These are phyloP conservation scores for Pseudogymnoascus destructans DNA, from an alignment of 2,329 filamentous ascomycete genomes.

Conservation along the genomic window DNA sequence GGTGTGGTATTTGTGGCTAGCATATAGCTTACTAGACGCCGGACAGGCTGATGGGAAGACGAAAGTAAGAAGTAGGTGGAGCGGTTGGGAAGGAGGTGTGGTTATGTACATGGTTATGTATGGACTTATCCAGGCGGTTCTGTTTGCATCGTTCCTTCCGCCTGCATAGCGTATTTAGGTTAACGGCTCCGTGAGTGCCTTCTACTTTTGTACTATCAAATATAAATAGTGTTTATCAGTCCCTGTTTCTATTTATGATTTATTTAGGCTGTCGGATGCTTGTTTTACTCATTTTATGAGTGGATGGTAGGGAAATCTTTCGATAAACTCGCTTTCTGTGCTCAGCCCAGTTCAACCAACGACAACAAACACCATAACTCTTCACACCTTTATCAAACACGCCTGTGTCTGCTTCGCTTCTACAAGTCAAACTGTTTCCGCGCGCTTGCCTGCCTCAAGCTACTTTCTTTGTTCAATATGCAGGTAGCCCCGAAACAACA, in stretches of 20 bases:
- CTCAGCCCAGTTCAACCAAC: background rate
- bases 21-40: conserved; percentile 31
- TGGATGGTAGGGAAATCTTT: background rate
- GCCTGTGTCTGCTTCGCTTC: background rate
- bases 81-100: conserved; percentile 14
- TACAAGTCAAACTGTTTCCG: background rate
- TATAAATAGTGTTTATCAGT: background rate
- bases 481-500: conserved; percentile 2
- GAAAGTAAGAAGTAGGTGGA: conserved; percentile 21
- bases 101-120: conserved; percentile 64
- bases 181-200: background rate
- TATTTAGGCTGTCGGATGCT: background rate
- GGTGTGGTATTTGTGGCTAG: conserved; percentile 77
- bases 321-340: background rate
- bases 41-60: background rate
- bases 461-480: background rate
- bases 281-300: background rate
- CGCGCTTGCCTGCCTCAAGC: background rate
- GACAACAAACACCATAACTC: background rate
- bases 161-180: conserved; percentile 47
- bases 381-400: background rate
- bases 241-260: background rate
- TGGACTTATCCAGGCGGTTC: conserved; percentile 62
- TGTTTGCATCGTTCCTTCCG: conserved; percentile 85
- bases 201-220: background rate